Base-by-base conservation (phyloP, 2,329 filamentous ascomycete species). In the Diaporthe sp. region DNA sequence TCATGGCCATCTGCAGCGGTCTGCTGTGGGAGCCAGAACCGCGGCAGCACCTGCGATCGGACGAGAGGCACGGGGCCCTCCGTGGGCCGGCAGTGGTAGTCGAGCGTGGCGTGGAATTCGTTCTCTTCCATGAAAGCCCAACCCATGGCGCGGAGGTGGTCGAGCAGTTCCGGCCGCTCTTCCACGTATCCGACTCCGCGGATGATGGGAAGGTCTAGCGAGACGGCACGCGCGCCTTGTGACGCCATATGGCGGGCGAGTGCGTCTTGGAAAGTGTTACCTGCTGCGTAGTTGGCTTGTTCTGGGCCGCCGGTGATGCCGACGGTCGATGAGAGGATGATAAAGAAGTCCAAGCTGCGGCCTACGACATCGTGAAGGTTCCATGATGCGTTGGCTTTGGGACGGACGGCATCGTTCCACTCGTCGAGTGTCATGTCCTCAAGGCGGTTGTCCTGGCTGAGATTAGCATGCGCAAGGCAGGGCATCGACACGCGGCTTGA, bases 41-140 rank as follows among this genome's bases (percentile, higher is more conserved):
- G 78, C 3, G 80, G 78, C 49, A 79, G 73, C n/a, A 81, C 79
- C 72, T 81, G 79, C 2, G 78, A 74, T 28, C 74, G 58, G n/a
- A 17, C 22, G 22, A 67, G 5, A 12, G 73, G 57, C 8, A 70
- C 13, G 4, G 65, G 39, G 28, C 46, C 55, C 8, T 13, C 62
- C 0, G 17, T 13, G 12, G 42, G 59, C 12, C 76, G 74, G 72
- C 81, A 82, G 68, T 79, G 78, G 49, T 79, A 79, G 68, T 81
- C 80, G 2, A 82, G 71, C 17, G 69, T 37, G 37, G 73, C 71
- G n/a, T 74, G 74, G 61, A 78, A 72, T 39, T 77, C 77, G 13
- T 76, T 59, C 51, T 77, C 75, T 15, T 72, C 73, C 71, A 78
- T 75, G 53, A 70, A 75, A 9, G 75, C 55, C 73, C 73, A 77